Conservation (phyloP, 2,329 filamentous ascomycete genomes). For the Metarhizium robertsii region DNA sequence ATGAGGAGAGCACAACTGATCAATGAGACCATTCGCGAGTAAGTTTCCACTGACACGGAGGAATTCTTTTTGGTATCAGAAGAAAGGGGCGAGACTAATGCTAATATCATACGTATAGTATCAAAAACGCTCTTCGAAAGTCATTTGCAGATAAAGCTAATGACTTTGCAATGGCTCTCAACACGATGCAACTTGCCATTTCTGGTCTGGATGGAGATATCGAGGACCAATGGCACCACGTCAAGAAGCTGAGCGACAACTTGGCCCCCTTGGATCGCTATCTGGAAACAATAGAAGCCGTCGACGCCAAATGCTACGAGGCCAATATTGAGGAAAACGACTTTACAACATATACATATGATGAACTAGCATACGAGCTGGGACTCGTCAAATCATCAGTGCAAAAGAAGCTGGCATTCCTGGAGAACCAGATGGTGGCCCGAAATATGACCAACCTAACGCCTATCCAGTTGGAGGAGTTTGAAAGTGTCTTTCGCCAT, state of each 20-base stretch:
- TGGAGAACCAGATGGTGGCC: constrained; percentile 97
- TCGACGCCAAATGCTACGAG: constrained; percentile 85
- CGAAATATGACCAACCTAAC: constrained; percentile 98
- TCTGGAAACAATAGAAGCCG: constrained; percentile 72
- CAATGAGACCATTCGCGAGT: constrained; percentile 96
- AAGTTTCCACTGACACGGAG: constrained; percentile 22
- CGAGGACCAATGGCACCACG: constrained; percentile 86
- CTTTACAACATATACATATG: constrained; percentile 98
- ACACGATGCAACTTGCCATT: constrained; percentile 89
- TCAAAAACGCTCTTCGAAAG: constrained; percentile 88
- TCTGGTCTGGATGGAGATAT: constrained; percentile 96
- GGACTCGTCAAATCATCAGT: constrained; percentile 85
- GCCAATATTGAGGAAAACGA: constrained; percentile 99
- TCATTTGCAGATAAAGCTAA: constrained; percentile 98
- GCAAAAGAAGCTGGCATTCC: constrained; percentile 89
- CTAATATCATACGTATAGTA: constrained; percentile 40
- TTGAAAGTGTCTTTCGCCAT: constrained; percentile 95
- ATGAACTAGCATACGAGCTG: constrained; percentile 90
- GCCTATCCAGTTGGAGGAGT: constrained; percentile 95
- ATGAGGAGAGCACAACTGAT: constrained; percentile 85
- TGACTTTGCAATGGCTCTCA: constrained; percentile 90
- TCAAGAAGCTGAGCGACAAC: constrained; percentile 74
- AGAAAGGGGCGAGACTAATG: not conserved
- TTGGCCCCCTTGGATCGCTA: constrained; percentile 86
- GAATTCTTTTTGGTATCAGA: not conserved